phyloP scores from a whole-genome alignment of 805 yeast species.

The Candida patagonica region DNA sequence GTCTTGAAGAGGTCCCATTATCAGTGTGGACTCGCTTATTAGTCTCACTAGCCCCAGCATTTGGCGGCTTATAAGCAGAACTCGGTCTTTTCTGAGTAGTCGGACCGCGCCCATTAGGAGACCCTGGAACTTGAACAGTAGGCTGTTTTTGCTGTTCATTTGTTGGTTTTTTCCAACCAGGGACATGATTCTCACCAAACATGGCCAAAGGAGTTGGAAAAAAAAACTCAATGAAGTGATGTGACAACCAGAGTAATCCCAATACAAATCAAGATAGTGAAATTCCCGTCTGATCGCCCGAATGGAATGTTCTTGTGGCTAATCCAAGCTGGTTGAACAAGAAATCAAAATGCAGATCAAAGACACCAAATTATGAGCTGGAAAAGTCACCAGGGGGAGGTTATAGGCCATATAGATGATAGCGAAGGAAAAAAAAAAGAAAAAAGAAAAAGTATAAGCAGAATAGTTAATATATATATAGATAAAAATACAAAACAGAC shows the following conservation, averaged over 20 bases:
- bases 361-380: too few species aligned
- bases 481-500: neutral
- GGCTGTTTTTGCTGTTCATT: conserved; percentile 4
- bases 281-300: too few species aligned
- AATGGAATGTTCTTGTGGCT: too few species aligned
- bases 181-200: neutral
- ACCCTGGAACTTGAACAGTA: conserved; percentile 13
- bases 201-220: too few species aligned
- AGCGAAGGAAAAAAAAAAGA: neutral
- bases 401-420: neutral
- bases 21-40: neutral
- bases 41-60: neutral
- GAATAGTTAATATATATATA: neutral
- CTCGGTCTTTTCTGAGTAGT: conserved; percentile 13
- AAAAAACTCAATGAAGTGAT: too few species aligned
- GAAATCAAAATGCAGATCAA: too few species aligned
- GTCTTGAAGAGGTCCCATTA: conserved; percentile 1
- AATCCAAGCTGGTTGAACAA: too few species aligned
- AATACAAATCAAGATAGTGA: too few species aligned
- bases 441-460: too few species aligned
- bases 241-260: too few species aligned
- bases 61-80: conserved; percentile 6
- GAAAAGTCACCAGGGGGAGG: too few species aligned
- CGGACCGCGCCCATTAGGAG: conserved; percentile 5
- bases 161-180: conserved; percentile 1